Evolutionary conservation across 225 moss, liverwort and hornwort species (phyloP), one percentile per base, ranked within the genome.

Genomic region (Pseudoscleropodium purum): DNA sequence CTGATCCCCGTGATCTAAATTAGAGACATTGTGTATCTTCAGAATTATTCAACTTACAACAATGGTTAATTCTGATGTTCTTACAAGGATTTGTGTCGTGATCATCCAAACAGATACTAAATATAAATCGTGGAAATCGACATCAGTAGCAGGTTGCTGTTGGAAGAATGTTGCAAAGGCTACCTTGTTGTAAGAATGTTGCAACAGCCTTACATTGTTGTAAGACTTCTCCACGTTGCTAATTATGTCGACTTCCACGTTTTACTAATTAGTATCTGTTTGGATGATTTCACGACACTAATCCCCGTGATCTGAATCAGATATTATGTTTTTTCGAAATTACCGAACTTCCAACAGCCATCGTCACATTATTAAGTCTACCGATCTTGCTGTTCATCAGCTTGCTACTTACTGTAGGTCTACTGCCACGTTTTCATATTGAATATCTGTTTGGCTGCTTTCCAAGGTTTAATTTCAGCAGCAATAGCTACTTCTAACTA

Each of bases 1-100:
- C 94, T 96, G 52, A 97, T 91, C 61, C 97, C 94, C 9, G 90
- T 93, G 64, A 97, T 65, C 84, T 84, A 56, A n/a, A 54, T 52
- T 8, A 84, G 52, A 67, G 17, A 25, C 10, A 26, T 82, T 45
- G 12, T 10, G 57, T 11, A 2, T 18, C n/a, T 59, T 11, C 79
- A n/a, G 59, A 80, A 80, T 18, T 39, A 10, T 1, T 1, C 17
- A 80, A 11, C 60, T 39, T 60, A 60, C 18, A 39, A 29, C 59
- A 27, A 7, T 18, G 39, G 7, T 27, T 17, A 59, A 79, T 18
- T 57, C 79, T n/a, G 79, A 39, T n/a, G 57, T 37, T 18, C 7
- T 17, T 17, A 26, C n/a, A 79, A 27, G 79, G 18, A 79, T 79
- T 57, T 7, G 59, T 59, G 79, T 59, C 59, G 18, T 79, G 29